phyloP scores from a whole-genome alignment of 306 rosid species.

The Geum urbanum region DNA sequence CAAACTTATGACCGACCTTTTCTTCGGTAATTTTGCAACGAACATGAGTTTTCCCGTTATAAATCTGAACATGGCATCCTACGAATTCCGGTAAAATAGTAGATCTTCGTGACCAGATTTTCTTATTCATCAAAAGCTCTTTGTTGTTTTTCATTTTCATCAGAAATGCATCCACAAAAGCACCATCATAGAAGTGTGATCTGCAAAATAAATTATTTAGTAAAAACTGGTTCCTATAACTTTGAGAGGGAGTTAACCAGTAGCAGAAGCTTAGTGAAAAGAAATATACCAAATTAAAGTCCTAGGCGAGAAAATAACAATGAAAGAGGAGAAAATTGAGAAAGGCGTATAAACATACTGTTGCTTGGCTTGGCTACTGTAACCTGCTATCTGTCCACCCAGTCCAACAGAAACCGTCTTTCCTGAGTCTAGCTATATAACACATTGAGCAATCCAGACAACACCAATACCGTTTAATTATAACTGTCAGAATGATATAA shows the following conservation, averaged over 20 bases:
- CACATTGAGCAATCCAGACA: background rate
- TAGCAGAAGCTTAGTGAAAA: background rate
- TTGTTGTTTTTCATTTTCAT: slow-evolving; percentile 28
- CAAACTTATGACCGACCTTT: slow-evolving; percentile 35
- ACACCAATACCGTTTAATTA: background rate
- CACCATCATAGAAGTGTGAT: slow-evolving; percentile 36
- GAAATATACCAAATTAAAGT: background rate
- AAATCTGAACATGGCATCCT: slow-evolving; percentile 20
- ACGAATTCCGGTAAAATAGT: slow-evolving; percentile 32
- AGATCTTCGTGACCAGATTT: slow-evolving; percentile 33
- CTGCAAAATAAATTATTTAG: slow-evolving; percentile 25
- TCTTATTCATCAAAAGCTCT: slow-evolving; percentile 25
- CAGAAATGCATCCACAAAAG: slow-evolving; percentile 34
- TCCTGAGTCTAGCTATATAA: slow-evolving; percentile 47
- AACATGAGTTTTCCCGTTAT: slow-evolving; percentile 29
- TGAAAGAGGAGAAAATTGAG: background rate
- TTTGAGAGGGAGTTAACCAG: background rate
- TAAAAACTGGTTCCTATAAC: background rate
- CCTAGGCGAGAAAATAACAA: background rate
- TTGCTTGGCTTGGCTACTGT: slow-evolving; percentile 55
- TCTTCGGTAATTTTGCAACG: slow-evolving; percentile 32
- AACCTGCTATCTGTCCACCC: slow-evolving; percentile 39
- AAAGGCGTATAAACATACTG: slow-evolving; percentile 35
- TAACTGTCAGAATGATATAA: background rate
- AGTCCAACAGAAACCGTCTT: slow-evolving; percentile 46